Evolutionary conservation across 2,329 filamentous ascomycete species (phyloP), one percentile per base, ranked within the genome.

Genomic region (Alternaria brassicicola): DNA sequence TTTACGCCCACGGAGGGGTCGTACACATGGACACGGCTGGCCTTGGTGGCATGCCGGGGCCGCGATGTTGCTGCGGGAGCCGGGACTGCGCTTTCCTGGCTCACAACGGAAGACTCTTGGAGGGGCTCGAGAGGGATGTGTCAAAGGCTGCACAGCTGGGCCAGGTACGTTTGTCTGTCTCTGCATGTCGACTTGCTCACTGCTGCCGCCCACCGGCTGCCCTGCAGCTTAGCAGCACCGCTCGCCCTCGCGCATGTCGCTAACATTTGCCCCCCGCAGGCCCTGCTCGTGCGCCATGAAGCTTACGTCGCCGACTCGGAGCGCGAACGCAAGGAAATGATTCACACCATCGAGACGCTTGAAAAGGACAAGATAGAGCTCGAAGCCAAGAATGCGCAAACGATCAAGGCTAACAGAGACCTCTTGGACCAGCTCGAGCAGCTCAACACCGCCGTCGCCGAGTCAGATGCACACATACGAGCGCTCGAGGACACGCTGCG

Each of bases 281-380:
- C 93, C 59, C 84, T 99, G 55, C 87, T 99, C 39, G 88, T 90
- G 64, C 90, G 94, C 70, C 93, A 99, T 85, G 93, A 98, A 82
- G 88, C 91, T 59, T 97, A 96, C 79, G 94, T 97, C 84, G 89
- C 89, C 67, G 92, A 97, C 77, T 92, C 93, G 59, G 93, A 97
- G 81, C 87, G 88, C 68, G 93, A 97, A 76, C 90, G 93, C 60
- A 81, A 84, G 61, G 86, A 89, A 61, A 87, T 97, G 79, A 84
- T 86, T 42, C 78, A 82, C 45, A 90, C 86, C 61, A 93, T 97
- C 74, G 88, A 90, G 68, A 84, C 84, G 63, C 83, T 99, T 51
- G 92, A 96, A 79, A 77, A 77, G 49, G 84, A 88, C 66, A 97
- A 96, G 79, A 67, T 76, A 52, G 72, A 72, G 43, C 85, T 96